These are phyloP conservation scores for Gracilaria domingensis DNA, from an alignment of 23 red algal species.

Conservation along the genomic window DNA sequence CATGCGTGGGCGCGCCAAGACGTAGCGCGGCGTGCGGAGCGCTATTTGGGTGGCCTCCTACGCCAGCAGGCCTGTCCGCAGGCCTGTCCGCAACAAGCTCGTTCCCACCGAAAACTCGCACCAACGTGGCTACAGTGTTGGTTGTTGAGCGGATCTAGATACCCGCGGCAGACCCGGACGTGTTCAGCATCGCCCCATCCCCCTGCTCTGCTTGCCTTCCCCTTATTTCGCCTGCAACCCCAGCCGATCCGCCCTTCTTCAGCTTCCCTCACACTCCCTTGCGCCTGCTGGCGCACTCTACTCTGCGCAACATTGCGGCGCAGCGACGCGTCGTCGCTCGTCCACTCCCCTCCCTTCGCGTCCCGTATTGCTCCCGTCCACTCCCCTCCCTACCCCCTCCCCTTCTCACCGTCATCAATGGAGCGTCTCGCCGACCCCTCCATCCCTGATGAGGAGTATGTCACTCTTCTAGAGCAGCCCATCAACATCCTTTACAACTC, in stretches of 20 bases:
- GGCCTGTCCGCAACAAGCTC: no score
- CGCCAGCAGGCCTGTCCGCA: no score
- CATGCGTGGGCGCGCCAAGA: not conserved
- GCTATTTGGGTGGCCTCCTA: no score
- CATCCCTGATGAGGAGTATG: conserved; percentile 89
- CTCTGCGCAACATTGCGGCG: not conserved
- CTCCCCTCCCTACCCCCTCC: not conserved
- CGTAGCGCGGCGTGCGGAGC: no score
- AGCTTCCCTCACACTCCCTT: not conserved
- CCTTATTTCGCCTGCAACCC: not conserved
- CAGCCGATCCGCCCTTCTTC: not conserved
- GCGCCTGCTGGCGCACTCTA: not conserved
- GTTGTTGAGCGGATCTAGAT: not conserved
- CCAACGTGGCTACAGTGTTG: conserved; percentile 2
- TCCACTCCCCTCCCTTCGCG: not conserved
- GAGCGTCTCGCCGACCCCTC: conserved; percentile 80
- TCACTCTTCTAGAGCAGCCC: conserved; percentile 76
- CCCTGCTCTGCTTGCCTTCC: not conserved
- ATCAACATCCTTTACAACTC: conserved; percentile 81
- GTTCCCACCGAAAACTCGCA: not conserved
- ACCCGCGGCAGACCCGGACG: not conserved
- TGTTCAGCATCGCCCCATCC: not conserved
- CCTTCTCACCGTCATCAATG: conserved; percentile 38
- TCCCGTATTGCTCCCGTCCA: not conserved
- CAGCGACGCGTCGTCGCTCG: conserved; percentile 27